Evolutionary conservation across 2,329 filamentous ascomycete genomes (phyloP), one percentile per base, ranked within the genome.

Genomic region (Clonostachys rhizophaga): DNA sequence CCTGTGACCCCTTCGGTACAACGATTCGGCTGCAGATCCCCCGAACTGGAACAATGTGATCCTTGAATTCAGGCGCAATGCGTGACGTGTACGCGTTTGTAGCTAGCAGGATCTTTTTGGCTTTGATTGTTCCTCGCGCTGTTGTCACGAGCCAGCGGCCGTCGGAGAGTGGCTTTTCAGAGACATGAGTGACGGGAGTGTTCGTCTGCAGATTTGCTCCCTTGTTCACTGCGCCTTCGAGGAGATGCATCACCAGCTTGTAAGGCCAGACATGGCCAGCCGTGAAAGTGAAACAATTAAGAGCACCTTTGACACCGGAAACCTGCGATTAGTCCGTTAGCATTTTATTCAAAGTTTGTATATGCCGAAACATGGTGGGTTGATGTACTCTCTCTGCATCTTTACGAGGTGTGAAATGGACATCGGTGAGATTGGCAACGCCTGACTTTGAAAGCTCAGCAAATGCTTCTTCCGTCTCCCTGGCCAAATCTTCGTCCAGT

Each of bases 371-470:
- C 20, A 24, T 5, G 20, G 20, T 6, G 20, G 11, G 17, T 34
- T n/a, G 10, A 47, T 48, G 41, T 17, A 56, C 55, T 18, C 4
- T 47, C 40, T 57, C 55, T 2, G 67, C 62, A 24, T 62, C 56
- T 11, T 55, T 51, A 12, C 62, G 61, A 16, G 55, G 59, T 7
- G 60, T 59, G 12, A 53, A 50, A 14, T 61, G 50, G 5, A 63
- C 54, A 10, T 51, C 51, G 34, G 39, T 45, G 6, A 58, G 49
- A 14, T 40, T 16, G 10, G 60, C 48, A 11, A 13, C 35, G 13
- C 60, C 61, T 8, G 45, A 58, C n/a, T 52, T 48, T 1, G 63
- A 51, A 34, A 71, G 55, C 35, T 58, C 45, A 2, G 66, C 57
- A 16, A 64, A 63, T 1, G 56, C 55, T 0, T 55, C 53, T 43